Percentiles rank a stretch among this genome's conserved stretches.
Evolutionary conservation across 257 asterid genomes (phyloP).

Genomic region (Petrea volubilis): DNA sequence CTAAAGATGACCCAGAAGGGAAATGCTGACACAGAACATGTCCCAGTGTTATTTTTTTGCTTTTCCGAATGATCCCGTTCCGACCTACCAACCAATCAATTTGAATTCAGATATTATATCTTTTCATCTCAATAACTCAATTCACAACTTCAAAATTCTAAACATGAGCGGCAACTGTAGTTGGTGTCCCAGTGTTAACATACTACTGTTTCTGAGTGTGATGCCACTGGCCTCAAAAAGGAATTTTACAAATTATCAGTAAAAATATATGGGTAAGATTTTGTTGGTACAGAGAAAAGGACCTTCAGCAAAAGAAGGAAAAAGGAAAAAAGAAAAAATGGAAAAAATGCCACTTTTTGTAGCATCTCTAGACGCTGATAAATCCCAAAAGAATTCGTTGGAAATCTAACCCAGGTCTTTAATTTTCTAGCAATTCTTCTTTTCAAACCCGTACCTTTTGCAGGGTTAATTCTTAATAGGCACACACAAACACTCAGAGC

Average conservation of each 20-base stretch:
- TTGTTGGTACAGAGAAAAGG: conserved; percentile 16
- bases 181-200: too few species aligned
- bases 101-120: too few species aligned
- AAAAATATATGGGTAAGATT: neutral
- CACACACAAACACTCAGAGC: conserved; percentile 9
- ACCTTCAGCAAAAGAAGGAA: neutral
- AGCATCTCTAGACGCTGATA: neutral
- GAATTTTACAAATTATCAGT: neutral
- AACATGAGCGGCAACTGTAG: too few species aligned
- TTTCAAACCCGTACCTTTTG: too few species aligned
- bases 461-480: too few species aligned
- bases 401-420: neutral
- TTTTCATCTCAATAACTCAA: too few species aligned
- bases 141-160: too few species aligned
- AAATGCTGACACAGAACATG: conserved; percentile 19
- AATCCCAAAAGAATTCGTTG: neutral
- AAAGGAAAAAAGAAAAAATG: neutral
- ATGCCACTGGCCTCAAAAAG: too few species aligned
- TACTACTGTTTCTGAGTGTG: too few species aligned
- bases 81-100: too few species aligned
- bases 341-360: neutral
- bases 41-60: neutral
- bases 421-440: neutral
- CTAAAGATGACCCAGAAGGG: neutral
- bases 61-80: too few species aligned